Base-by-base conservation (phyloP, 352 stramenopile genomes). In the Saprolegnia parasitica region DNA sequence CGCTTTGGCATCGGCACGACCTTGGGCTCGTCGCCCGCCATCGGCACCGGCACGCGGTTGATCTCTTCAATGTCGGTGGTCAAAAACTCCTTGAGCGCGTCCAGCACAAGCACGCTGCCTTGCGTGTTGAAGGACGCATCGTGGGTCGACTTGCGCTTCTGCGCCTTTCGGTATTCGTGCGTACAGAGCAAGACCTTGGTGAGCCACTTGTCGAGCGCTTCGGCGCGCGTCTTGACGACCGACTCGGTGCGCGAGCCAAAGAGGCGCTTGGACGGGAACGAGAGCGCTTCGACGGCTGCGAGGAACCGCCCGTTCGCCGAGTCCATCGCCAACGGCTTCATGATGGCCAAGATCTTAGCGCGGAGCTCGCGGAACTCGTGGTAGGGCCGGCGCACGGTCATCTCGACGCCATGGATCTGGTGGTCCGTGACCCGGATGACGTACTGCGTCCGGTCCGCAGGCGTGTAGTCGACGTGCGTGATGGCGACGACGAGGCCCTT, bases 121-220 rank as follows among this genome's bases (percentile, higher is more conserved):
- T 47, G 23, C n/a, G 63, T 70, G 18, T 37, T 61, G 20, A 45
- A 29, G 35, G 63, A 62, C 21, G 63, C 4, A 21, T 70, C 50
- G 8, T 57, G 15, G 11, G 23, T 11, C 5, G 46, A 52, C 15
- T 61, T 52, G 20, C n/a, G 20, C 54, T 70, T 70, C 32, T 70
- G 63, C 20, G 46, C 47, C 29, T 70, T 70, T 11, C 63, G 63
- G 39, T 70, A 70, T 15, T 70, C 63, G 13, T 52, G 54, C 32
- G 63, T 70, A 32, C 35, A 23, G 20, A 52, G 21, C 15, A 70
- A 29, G 21, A 70, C 23, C 11, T 52, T 29, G n/a, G 63, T 70
- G 32, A 70, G 54, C 63, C 63, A 70, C 26, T 70, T 70, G 54
- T 70, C 55, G 18, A 70, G 46, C 29, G 63, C 50, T 5, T 70